These are phyloP conservation scores for Candida sanyaensis DNA, from an alignment of 1,139 yeast species.

Conservation along the genomic window DNA sequence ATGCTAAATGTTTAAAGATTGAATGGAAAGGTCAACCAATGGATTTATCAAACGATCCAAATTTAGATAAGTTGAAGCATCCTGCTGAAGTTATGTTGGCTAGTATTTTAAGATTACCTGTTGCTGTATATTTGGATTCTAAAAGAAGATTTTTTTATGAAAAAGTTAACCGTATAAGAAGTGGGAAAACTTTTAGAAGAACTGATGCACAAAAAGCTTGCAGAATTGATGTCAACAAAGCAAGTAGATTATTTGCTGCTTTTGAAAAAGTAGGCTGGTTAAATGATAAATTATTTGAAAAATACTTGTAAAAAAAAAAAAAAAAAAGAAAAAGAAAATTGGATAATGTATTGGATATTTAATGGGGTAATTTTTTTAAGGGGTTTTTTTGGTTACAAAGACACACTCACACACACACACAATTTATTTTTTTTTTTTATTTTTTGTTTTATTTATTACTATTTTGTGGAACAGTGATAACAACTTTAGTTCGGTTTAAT, in stretches of 20 bases:
- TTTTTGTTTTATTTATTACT: not conserved
- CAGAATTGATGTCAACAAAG: slow-evolving; percentile 95
- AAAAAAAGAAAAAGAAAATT: not conserved
- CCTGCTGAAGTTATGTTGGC: slow-evolving; percentile 93
- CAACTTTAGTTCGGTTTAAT: slow-evolving; percentile 1
- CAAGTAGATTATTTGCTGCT: slow-evolving; percentile 88
- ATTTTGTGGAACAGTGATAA: not conserved
- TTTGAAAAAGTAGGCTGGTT: slow-evolving; percentile 97
- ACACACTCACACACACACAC: not conserved
- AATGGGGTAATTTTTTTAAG: not conserved
- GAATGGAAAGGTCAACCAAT: slow-evolving; percentile 99
- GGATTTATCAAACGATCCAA: slow-evolving; percentile 82
- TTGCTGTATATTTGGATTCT: slow-evolving; percentile 85
- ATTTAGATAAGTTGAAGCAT: slow-evolving; percentile 61
- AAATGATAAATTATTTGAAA: slow-evolving; percentile 69
- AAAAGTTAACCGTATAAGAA: slow-evolving; percentile 75
- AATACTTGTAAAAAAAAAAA: slow-evolving; percentile 27
- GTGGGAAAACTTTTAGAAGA: slow-evolving; percentile 85
- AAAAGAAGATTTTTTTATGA: slow-evolving; percentile 88
- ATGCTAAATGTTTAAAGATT: slow-evolving; percentile 70
- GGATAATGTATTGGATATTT: no score
- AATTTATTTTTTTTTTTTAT: no score
- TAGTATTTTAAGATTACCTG: slow-evolving; percentile 83
- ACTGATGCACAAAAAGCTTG: slow-evolving; percentile 98
- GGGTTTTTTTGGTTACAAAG: not conserved